Evolutionary conservation across 2,329 filamentous ascomycete species (phyloP), one percentile per base, ranked within the genome.

Genomic region (Verticillium klebahnii): DNA sequence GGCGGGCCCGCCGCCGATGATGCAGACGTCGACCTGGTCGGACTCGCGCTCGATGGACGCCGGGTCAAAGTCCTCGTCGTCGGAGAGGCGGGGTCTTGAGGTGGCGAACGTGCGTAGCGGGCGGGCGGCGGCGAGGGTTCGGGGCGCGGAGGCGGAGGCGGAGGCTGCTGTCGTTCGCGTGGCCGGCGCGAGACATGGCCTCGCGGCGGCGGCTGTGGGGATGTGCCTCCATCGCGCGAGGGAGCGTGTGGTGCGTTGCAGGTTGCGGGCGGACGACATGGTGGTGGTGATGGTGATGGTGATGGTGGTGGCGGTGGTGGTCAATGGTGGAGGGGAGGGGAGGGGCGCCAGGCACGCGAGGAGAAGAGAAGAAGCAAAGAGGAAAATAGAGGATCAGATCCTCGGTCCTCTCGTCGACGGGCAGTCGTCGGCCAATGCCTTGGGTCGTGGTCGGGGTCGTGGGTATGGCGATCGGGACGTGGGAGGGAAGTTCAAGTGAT

Each of bases 1-100:
- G 59, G 95, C 92, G 60, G 95, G 95, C 87, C 85, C 94, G 75
- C 92, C 95, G 71, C 95, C 95, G 60, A 99, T 87, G 71, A 99
- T 98, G 77, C 93, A 96, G 34, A 99, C 93, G 76, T 99, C 95
- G 34, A 99, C 95, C 77, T 95, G 81, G 71, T 99, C 95, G 60
- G 87, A 90, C 75, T 98, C 95, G 67, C 95, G 89, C 67, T 98
- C 94, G 62, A 93, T 81, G 61, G 75, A 77, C 29, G 79, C 76
- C 9, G 89, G 89, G 71, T 93, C 88, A 68, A 92, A 91, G 61
- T 86, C 85, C 61, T 85, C 79, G 31, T 67, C 72, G 36, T 70
- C 65, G 66, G 65, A 23, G 45, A 9, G 45, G 45, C 45, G 45
- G 45, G 45, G 45, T 52, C 55, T 63, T 7, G 57, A 45, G 17